Evolutionary conservation across 352 stramenopile species (phyloP), one percentile per base, ranked within the genome.

Genomic region (Globisporangium yorkense): DNA sequence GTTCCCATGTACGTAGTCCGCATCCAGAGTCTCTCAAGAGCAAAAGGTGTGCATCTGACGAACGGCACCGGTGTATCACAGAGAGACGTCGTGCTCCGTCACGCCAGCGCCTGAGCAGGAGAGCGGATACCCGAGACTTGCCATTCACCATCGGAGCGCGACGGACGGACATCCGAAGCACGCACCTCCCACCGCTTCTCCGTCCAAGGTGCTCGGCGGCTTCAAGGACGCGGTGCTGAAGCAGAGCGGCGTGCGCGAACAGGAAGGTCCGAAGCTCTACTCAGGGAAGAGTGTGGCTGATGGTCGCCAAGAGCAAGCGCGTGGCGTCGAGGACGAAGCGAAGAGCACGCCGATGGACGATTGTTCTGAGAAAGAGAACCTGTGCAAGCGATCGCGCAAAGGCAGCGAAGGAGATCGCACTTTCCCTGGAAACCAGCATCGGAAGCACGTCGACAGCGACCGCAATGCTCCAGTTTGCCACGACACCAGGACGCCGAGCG

Each of bases 161-260:
- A 3, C 43, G 7, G 20, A 13, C 9, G 8, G 9, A 5, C 43
- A 15, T 4, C 35, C 35, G 35, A 40, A 13, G 35, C 24, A 27
- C 24, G 24, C 24, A 27, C 24, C 24, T 27, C 24, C 8, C 35
- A 15, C 8, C 35, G 35, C 7, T 9, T 40, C 37, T 13, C 3
- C 37, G 10, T 40, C 35, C 13, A 6, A 70, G 74, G 29, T 41
- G 84, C 3, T 33, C 75, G 44, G n/a, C 20, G 44, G 44, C 12
- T 87, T 84, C 51, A 74, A 84, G 31, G 78, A 87, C 56, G 71
- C 72, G 21, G 75, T 87, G 6, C 57, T 89, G 15, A 70, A 74
- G 50, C 72, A 81, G 51, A 71, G 57, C 7, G 16, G 40, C 13
- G 59, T 10, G 9, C 44, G 49, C 20, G 9, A 10, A 9, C 15